Percentiles rank a stretch among this genome's conserved stretches.
These are phyloP conservation scores for Coemansia sp. DNA, from an alignment of 192 early-diverging fungal genomes.

Conservation along the genomic window DNA sequence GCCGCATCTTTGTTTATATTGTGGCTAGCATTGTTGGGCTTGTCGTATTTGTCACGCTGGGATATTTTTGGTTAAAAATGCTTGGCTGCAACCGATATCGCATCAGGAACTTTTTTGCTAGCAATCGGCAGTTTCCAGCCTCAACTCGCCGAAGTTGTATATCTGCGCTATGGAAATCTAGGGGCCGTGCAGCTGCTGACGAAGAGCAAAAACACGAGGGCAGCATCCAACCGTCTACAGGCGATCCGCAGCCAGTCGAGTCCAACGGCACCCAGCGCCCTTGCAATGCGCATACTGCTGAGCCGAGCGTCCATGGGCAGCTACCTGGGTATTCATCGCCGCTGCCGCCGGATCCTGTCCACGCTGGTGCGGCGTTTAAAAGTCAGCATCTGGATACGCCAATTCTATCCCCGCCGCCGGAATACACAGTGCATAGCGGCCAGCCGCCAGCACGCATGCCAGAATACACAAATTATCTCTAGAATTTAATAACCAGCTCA, in stretches of 20 bases:
- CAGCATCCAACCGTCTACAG: not conserved
- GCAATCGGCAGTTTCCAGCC: too few relatives aligned
- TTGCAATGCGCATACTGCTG: not conserved
- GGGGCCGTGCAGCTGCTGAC: too few relatives aligned
- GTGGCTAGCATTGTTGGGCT: not conserved
- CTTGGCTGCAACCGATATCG: not conserved
- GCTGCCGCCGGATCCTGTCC: not conserved
- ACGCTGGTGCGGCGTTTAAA: not conserved
- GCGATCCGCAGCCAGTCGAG: not conserved
- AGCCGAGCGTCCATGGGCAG: not conserved
- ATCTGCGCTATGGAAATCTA: too few relatives aligned
- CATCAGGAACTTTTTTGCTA: too few relatives aligned
- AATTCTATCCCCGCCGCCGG: not conserved
- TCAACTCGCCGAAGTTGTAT: too few relatives aligned
- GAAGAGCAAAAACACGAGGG: too few relatives aligned
- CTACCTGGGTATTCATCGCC: constrained; percentile 1
- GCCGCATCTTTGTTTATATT: constrained; percentile 1
- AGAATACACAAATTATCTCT: not conserved
- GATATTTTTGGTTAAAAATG: not conserved
- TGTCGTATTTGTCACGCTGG: not conserved
- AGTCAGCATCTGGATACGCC: not conserved
- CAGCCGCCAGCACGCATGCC: not conserved
- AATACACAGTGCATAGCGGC: not conserved
- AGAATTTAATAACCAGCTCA: not conserved
- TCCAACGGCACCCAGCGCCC: not conserved